Conservation (phyloP, 768 basidiomycete species). For the Strobilomyces echinocephalus region DNA sequence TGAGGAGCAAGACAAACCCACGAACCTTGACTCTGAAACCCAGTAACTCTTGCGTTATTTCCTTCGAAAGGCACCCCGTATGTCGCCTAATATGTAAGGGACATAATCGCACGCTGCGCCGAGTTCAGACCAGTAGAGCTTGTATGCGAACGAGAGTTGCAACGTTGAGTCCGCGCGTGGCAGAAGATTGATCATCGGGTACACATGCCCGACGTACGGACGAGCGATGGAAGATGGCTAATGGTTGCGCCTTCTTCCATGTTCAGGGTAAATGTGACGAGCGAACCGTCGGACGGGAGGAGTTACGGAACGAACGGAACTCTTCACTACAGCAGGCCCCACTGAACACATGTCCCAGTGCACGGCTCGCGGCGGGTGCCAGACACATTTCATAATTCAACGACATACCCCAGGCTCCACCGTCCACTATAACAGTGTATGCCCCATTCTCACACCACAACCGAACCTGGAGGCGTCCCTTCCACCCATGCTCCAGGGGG, state of each 20-base stretch:
- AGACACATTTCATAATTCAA: not conserved
- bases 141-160: slow-evolving; percentile 11
- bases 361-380: slow-evolving; percentile 3
- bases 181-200: slow-evolving; percentile 27
- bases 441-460: not conserved
- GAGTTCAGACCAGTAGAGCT: slow-evolving; percentile 6
- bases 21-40: slow-evolving; percentile 16
- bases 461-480: not conserved
- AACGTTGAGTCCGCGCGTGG: slow-evolving; percentile 23
- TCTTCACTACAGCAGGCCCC: slow-evolving; percentile 10
- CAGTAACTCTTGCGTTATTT: not conserved
- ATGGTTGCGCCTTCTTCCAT: slow-evolving; percentile 7
- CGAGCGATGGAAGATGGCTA: slow-evolving; percentile 8
- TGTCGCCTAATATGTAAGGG: not conserved
- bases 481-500: not conserved
- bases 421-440: too few species aligned
- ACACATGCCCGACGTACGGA: slow-evolving; percentile 11
- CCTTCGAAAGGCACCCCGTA: slow-evolving; percentile 1
- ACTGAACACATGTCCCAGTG: not conserved
- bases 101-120: not conserved
- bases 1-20: slow-evolving; percentile 11
- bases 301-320: slow-evolving; percentile 12
- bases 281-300: slow-evolving; percentile 1
- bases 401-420: not conserved
- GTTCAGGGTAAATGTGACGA: slow-evolving; percentile 16